phyloP scores from a whole-genome alignment of 345 rosid genomes.

The Brassica cretica region DNA sequence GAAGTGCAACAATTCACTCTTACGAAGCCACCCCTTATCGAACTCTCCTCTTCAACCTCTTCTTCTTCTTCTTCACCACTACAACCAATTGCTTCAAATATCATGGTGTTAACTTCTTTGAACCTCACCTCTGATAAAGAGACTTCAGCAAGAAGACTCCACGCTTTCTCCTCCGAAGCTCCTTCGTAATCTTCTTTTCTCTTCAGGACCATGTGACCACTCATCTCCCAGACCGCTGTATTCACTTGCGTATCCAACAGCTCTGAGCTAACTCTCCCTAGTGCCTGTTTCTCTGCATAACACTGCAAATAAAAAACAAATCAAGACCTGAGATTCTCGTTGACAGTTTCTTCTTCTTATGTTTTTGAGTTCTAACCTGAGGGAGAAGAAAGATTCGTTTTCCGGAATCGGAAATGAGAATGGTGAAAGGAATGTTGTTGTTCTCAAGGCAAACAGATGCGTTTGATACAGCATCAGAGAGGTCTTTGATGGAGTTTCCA shows the following conservation, averaged over 20 bases:
- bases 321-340: neutral
- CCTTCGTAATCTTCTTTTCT: conserved; percentile 84
- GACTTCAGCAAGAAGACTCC: conserved; percentile 86
- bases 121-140: conserved; percentile 89
- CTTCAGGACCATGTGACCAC: conserved; percentile 97
- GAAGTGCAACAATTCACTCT: conserved; percentile 35
- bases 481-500: conserved; percentile 59
- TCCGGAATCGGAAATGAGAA: conserved; percentile 82
- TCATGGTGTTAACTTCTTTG: conserved; percentile 64
- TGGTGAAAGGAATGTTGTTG: conserved; percentile 84
- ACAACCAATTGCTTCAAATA: conserved; percentile 57
- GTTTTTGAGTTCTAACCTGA: conserved; percentile 55
- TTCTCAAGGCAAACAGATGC: conserved; percentile 87
- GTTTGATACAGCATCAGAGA: conserved; percentile 60
- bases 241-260: conserved; percentile 93
- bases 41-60: neutral
- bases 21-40: conserved; percentile 35
- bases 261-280: conserved; percentile 79
- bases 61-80: conserved; percentile 15
- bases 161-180: conserved; percentile 88
- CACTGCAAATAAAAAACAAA: conserved; percentile 50
- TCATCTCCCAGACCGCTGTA: conserved; percentile 98
- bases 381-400: conserved; percentile 75
- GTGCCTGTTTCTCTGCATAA: conserved; percentile 96
- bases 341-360: neutral